These are phyloP conservation scores for Scenedesmus sp. DNA, from an alignment of 163 green algal species.

Conservation along the genomic window DNA sequence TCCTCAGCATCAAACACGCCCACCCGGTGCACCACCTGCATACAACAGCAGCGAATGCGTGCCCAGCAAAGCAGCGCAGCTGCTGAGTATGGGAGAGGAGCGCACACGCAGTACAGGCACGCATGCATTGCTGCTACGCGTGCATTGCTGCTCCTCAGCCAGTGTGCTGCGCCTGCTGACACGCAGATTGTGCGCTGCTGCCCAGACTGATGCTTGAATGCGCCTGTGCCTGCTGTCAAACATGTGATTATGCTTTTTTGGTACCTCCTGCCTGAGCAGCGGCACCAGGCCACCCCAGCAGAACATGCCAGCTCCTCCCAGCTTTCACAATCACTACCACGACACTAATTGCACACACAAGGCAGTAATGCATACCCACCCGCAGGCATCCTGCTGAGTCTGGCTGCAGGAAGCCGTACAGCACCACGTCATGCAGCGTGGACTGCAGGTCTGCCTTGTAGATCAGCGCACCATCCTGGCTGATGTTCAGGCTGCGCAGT, in stretches of 20 bases:
- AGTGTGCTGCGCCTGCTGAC: background rate
- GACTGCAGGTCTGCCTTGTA: slow-evolving; percentile 57
- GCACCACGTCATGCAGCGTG: slow-evolving; percentile 58
- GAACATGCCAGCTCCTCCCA: background rate
- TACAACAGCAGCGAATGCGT: background rate
- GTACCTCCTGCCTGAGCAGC: background rate
- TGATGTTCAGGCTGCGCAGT: slow-evolving; percentile 31
- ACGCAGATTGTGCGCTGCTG: background rate
- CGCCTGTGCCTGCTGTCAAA: background rate
- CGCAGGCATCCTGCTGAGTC: slow-evolving; percentile 39
- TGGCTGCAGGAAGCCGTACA: slow-evolving; percentile 55
- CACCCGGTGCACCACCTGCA: slow-evolving; percentile 56
- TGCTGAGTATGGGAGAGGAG: too few relatives aligned
- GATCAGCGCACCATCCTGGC: slow-evolving; percentile 60
- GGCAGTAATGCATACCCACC: slow-evolving; percentile 39
- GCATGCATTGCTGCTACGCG: background rate
- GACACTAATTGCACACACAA: background rate
- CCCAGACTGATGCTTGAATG: background rate
- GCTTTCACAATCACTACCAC: background rate
- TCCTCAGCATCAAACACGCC: slow-evolving; percentile 57
- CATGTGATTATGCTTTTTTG: background rate
- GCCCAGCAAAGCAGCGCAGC: background rate
- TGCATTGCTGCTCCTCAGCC: background rate
- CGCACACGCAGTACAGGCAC: too few relatives aligned
- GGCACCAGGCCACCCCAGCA: background rate